Evolutionary conservation across 208 protist genomes (phyloP).

Genomic region (Phytomonas serpens): DNA sequence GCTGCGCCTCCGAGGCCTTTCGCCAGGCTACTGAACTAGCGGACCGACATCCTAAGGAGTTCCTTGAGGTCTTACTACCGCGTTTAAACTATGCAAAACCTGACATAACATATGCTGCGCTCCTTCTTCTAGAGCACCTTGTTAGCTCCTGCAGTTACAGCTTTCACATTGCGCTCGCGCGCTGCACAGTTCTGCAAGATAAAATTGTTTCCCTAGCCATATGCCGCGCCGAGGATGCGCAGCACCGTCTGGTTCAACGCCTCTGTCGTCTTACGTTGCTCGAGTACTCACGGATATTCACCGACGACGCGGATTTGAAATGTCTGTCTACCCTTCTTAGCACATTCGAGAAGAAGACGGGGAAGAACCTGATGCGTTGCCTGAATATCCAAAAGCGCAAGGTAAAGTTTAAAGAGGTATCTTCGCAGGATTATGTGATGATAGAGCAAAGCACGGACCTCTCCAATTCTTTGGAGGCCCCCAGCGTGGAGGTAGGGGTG

Average conservation of each 20-base stretch:
- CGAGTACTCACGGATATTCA: conserved; percentile 85
- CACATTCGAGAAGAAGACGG: conserved; percentile 53
- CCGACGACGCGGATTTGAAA: conserved; percentile 47
- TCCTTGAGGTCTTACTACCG: conserved; percentile 36
- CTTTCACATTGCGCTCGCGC: conserved; percentile 69
- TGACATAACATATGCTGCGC: conserved; percentile 27
- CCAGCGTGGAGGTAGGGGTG: not conserved
- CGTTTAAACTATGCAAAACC: conserved; percentile 23
- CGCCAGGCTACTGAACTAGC: conserved; percentile 24
- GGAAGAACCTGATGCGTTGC: conserved; percentile 61
- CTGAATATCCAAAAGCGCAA: conserved; percentile 64
- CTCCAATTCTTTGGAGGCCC: not conserved
- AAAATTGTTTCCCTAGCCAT: conserved; percentile 49
- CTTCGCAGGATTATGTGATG: conserved; percentile 44
- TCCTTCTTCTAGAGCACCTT: conserved; percentile 68
- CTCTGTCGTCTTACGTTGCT: conserved; percentile 65
- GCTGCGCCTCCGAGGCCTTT: conserved; percentile 31
- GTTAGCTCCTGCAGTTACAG: conserved; percentile 62
- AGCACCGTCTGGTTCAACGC: conserved; percentile 49
- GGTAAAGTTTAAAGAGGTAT: conserved; percentile 53
- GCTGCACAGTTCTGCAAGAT: conserved; percentile 41
- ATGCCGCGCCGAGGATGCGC: conserved; percentile 31
- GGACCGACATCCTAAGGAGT: conserved; percentile 41
- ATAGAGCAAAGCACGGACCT: conserved; percentile 33
- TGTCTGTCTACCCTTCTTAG: conserved; percentile 43